Evolutionary conservation across 2,329 filamentous ascomycete species (phyloP), one percentile per base, ranked within the genome.

Genomic region (Cryphonectria parasitica): DNA sequence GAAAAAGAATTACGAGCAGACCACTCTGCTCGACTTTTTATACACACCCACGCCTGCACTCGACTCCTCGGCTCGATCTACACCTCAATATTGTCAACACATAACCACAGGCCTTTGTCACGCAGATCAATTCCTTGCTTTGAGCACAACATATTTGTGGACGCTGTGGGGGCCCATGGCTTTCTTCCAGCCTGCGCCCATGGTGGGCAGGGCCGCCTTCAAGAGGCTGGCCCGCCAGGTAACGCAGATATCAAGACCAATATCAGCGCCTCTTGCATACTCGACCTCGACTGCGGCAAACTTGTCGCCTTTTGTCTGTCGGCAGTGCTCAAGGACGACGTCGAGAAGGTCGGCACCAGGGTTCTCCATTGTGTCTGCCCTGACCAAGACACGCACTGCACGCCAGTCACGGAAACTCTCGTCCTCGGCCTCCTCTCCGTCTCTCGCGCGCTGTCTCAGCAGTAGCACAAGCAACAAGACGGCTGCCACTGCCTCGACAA

Each of bases 271-370:
- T 13, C 66, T 68, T 25, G 43, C 66, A 54, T 63, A 34, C 60
- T 68, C 60, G 49, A 67, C 69, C 31, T 68, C 71, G 63, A 25
- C 54, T 36, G 17, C 64, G 22, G 49, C 62, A 8, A 10, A 54
- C 3, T 19, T 63, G 28, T 78, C 79, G 45, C 79, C 80, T 70
- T 83, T 84, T 67, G 76, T 82, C 77, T 85, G 83, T 78, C 83
- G 83, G 73, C 84, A 85, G 80, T 86, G 83, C 77, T 82, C 79
- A 71, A 52, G 39, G 15, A 61, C 68, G 10, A 61, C 65, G 4
- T 52, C 65, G 7, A 45, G 11, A 3, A 70, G 25, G 25, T 0
- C 41, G 0, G 28, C 65, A 15, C n/a, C 66, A 17, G 49, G 54
- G 19, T 63, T 39, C 34, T 69, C 68, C 10, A 39, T 71, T 25